Percentiles rank a stretch among this genome's conserved stretches.
phyloP scores from a whole-genome alignment of 2,329 filamentous ascomycete species.

The Phyllachora maydis region DNA sequence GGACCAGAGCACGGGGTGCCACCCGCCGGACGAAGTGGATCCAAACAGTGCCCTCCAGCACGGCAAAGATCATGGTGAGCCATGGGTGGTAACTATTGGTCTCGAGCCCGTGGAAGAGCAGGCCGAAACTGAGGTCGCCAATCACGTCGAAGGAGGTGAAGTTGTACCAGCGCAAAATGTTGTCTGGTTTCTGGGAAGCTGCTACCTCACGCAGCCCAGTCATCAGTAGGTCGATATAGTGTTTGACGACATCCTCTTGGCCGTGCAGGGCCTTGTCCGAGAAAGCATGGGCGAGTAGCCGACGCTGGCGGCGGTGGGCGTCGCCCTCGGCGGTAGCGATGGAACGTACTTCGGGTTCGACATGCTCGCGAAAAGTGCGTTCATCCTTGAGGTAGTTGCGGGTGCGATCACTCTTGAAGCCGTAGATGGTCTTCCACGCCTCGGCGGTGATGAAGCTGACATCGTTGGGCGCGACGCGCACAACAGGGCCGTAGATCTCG shows the following conservation, averaged over 20 bases:
- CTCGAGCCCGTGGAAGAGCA: slow-evolving; percentile 7
- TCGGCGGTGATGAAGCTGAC: slow-evolving; percentile 4
- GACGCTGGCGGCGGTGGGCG: slow-evolving; percentile 10
- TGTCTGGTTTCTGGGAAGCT: no score
- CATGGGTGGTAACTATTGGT: slow-evolving; percentile 5
- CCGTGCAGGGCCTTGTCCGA: slow-evolving; percentile 13
- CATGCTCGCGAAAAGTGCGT: no score
- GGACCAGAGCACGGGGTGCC: no score
- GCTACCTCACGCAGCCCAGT: slow-evolving; percentile 2
- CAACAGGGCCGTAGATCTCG: slow-evolving; percentile 4
- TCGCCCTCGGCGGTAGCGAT: slow-evolving; percentile 8
- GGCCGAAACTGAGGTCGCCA: slow-evolving; percentile 9
- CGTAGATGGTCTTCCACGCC: slow-evolving; percentile 4
- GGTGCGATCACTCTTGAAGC: slow-evolving; percentile 5
- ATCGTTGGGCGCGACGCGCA: slow-evolving; percentile 5
- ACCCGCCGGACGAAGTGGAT: no score
- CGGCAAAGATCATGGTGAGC: no score
- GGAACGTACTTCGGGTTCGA: not conserved
- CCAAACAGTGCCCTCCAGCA: no score
- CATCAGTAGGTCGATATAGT: slow-evolving; percentile 12
- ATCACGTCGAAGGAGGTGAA: slow-evolving; percentile 9
- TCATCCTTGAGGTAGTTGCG: no score
- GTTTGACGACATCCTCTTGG: slow-evolving; percentile 14
- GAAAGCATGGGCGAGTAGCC: slow-evolving; percentile 14
- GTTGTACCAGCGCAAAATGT: no score